phyloP scores from a whole-genome alignment of 805 yeast species.

The Soucietia sequanensis region DNA sequence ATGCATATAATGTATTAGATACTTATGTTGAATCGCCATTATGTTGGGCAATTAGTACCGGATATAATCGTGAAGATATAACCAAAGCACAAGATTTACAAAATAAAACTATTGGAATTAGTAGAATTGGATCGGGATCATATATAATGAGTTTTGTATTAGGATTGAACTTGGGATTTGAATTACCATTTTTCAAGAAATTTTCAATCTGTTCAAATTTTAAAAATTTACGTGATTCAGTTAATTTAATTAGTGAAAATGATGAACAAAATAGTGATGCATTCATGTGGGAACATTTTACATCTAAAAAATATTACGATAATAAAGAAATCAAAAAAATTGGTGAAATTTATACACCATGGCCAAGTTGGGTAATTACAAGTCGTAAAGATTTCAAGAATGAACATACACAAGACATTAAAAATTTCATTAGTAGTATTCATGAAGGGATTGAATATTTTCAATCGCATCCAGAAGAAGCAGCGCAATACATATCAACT shows the following conservation, averaged over 20 bases:
- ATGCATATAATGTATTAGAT: conserved; percentile 64
- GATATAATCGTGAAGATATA: conserved; percentile 56
- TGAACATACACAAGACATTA: conserved; percentile 17
- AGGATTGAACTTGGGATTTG: conserved; percentile 59
- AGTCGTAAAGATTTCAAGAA: conserved; percentile 43
- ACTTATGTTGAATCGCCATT: conserved; percentile 85
- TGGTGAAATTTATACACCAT: conserved; percentile 90
- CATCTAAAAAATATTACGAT: conserved; percentile 83
- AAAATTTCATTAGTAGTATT: conserved; percentile 51
- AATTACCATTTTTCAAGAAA: conserved; percentile 46
- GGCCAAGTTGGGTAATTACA: conserved; percentile 93
- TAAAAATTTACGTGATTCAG: conserved; percentile 75
- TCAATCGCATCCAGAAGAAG: conserved; percentile 57
- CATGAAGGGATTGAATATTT: conserved; percentile 71
- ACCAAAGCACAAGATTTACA: conserved; percentile 51
- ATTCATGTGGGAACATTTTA: conserved; percentile 95
- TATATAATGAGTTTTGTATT: conserved; percentile 88
- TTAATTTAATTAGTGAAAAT: conserved; percentile 46
- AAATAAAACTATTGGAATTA: conserved; percentile 70
- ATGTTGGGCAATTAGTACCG: conserved; percentile 89
- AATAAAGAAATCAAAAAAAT: conserved; percentile 73
- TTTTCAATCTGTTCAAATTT: conserved; percentile 66
- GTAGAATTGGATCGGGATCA: conserved; percentile 88
- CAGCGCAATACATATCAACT: conserved; percentile 59
- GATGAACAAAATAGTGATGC: conserved; percentile 61